Percentiles rank a stretch among this genome's conserved stretches.
Conservation (phyloP, 1,284 basidiomycete genomes). For the Sanghuangporus sanghuang region DNA sequence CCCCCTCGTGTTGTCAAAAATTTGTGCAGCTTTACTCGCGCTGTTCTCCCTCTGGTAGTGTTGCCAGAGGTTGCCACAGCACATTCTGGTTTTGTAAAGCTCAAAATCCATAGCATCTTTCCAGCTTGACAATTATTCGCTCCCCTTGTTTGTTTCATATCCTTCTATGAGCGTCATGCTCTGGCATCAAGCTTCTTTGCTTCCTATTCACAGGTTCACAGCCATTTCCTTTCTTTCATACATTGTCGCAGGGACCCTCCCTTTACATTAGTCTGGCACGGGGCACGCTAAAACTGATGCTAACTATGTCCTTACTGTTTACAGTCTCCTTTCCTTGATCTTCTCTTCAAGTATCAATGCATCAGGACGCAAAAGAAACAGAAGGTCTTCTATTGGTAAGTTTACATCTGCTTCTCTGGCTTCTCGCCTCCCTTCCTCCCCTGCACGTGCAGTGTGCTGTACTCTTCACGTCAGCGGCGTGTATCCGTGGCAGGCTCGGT, state of each 20-base stretch:
- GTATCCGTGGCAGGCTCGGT: neutral
- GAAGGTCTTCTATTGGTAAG: conserved; percentile 89
- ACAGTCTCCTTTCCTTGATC: conserved; percentile 86
- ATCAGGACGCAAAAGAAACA: conserved; percentile 96
- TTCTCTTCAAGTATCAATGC: conserved; percentile 91
- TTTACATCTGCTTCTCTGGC: conserved; percentile 14
- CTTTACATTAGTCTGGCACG: neutral
- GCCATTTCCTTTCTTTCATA: neutral
- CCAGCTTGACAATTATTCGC: neutral
- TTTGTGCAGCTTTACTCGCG: neutral
- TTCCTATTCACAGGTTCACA: neutral
- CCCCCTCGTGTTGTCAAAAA: neutral
- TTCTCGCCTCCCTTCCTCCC: neutral
- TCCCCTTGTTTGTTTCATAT: neutral
- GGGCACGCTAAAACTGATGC: neutral
- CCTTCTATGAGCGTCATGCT: neutral
- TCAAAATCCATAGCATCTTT: neutral
- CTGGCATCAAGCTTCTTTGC: neutral
- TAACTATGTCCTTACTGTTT: neutral
- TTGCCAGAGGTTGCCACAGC: neutral
- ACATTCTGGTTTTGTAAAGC: too few species aligned
- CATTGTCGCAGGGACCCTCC: neutral
- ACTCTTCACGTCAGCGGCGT: conserved; percentile 2
- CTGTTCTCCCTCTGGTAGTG: neutral
- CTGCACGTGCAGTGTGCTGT: neutral